Conservation (phyloP, 2,329 filamentous ascomycete species). For the Ceratocystis smalleyi region DNA sequence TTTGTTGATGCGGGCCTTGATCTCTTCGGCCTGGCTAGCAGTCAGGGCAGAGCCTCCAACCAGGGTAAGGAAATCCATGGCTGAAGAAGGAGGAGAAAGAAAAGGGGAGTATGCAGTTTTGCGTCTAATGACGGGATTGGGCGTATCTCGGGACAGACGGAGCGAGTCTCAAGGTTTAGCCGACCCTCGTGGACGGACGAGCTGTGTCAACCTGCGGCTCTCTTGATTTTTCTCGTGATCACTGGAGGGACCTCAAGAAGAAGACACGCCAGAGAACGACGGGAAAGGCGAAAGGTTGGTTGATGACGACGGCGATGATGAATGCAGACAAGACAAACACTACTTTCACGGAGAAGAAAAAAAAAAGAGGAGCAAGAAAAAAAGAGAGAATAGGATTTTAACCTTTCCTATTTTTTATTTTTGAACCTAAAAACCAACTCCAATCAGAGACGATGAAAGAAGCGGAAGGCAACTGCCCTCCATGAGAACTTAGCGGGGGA, state of each 20-base stretch:
- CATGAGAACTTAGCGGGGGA: not conserved
- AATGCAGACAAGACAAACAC: not conserved
- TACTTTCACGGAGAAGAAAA: not conserved
- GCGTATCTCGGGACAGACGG: too few species aligned
- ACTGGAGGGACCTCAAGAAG: conserved; percentile 10
- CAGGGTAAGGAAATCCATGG: conserved; percentile 23
- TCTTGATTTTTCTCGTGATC: conserved; percentile 7
- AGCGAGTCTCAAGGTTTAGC: not conserved
- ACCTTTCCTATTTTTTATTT: not conserved
- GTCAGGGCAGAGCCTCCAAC: conserved; percentile 36
- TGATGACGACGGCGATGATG: conserved; percentile 8
- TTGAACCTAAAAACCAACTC: not conserved
- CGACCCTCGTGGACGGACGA: not conserved
- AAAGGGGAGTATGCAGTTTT: not conserved
- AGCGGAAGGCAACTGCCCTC: not conserved
- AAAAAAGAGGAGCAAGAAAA: conserved; percentile 1
- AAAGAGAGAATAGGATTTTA: not conserved
- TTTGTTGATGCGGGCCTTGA: conserved; percentile 32
- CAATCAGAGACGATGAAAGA: not conserved
- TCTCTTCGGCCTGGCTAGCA: conserved; percentile 29
- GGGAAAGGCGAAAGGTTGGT: not conserved
- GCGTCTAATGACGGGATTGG: too few species aligned
- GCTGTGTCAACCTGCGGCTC: not conserved
- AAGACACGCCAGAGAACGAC: conserved; percentile 10
- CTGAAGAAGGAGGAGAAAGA: not conserved